Evolutionary conservation across 2,329 filamentous ascomycete species (phyloP).

Genomic region (Tetracladium maxilliforme): DNA sequence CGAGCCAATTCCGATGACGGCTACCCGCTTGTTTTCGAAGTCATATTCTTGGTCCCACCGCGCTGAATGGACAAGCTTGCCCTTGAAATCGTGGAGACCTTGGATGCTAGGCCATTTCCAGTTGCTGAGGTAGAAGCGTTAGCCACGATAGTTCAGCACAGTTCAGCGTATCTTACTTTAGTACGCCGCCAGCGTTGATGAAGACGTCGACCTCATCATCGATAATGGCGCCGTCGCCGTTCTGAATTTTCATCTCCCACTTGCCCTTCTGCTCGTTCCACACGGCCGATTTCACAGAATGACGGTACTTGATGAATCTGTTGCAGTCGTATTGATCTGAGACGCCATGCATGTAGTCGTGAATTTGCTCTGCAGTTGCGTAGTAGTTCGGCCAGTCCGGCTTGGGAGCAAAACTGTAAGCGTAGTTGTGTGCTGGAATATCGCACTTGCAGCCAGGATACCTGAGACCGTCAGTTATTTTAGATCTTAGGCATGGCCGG

Average conservation of each 20-base stretch:
- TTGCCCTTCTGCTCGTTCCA: slow-evolving; percentile 18
- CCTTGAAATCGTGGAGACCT: slow-evolving; percentile 9
- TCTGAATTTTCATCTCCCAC: slow-evolving; percentile 16
- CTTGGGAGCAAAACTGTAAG: slow-evolving; percentile 7
- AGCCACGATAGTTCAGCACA: too few species aligned
- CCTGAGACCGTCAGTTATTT: not conserved
- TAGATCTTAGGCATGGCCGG: not conserved
- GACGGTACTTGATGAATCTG: slow-evolving; percentile 1
- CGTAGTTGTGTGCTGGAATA: slow-evolving; percentile 4
- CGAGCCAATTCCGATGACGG: slow-evolving; percentile 43
- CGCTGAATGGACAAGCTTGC: slow-evolving; percentile 27
- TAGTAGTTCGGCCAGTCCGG: slow-evolving; percentile 10
- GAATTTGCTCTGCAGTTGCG: slow-evolving; percentile 5
- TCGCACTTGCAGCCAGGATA: slow-evolving; percentile 1
- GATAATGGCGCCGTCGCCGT: too few species aligned
- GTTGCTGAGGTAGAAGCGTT: too few species aligned
- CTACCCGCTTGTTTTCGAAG: slow-evolving; percentile 36
- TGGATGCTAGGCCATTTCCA: slow-evolving; percentile 10
- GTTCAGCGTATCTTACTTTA: slow-evolving; percentile 3
- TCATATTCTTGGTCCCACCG: slow-evolving; percentile 48
- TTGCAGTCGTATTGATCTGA: slow-evolving; percentile 4
- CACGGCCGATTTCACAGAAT: too few species aligned
- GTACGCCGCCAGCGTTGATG: slow-evolving; percentile 3
- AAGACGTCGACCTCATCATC: slow-evolving; percentile 2
- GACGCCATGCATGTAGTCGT: slow-evolving; percentile 5